Conservation (phyloP, 805 yeast genomes). For the Wickerhamiella bombiphila region DNA sequence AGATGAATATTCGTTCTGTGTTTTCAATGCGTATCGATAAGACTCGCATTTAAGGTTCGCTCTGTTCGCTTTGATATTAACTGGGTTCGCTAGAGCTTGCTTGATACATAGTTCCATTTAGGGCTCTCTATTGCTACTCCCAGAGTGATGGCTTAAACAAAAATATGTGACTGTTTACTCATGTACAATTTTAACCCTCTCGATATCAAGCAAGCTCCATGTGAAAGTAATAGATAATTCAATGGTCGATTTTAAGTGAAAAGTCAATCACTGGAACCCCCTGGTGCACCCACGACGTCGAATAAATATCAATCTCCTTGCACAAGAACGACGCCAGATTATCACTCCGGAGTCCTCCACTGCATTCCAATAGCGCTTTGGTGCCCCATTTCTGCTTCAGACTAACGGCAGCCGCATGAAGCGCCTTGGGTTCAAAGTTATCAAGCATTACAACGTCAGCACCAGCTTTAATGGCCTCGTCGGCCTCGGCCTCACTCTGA, state of each 20-base stretch:
- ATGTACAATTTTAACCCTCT: no score
- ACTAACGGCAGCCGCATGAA: slow-evolving; percentile 48
- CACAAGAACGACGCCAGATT: slow-evolving; percentile 55
- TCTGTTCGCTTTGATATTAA: no score
- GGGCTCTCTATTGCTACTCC: no score
- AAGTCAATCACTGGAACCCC: slow-evolving; percentile 76
- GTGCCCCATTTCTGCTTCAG: slow-evolving; percentile 43
- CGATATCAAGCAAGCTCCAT: no score
- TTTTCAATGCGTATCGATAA: no score
- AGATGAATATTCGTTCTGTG: no score
- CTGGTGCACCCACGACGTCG: slow-evolving; percentile 84
- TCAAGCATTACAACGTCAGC: slow-evolving; percentile 94
- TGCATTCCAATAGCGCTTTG: slow-evolving; percentile 64
- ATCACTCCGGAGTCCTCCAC: slow-evolving; percentile 70
- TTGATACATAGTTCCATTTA: no score
- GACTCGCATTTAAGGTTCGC: no score
- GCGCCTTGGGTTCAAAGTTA: slow-evolving; percentile 56
- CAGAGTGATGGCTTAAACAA: no score
- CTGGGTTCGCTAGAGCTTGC: no score
- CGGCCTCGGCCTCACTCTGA: slow-evolving; percentile 69
- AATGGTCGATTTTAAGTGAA: slow-evolving; percentile 55
- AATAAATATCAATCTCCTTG: slow-evolving; percentile 73
- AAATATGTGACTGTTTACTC: no score
- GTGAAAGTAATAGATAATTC: background rate
- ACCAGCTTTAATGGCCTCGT: slow-evolving; percentile 86